Percentiles rank a stretch among this genome's conserved stretches.
Evolutionary conservation across 2,329 filamentous ascomycete genomes (phyloP).

Genomic region (Furcasterigmium sp.): DNA sequence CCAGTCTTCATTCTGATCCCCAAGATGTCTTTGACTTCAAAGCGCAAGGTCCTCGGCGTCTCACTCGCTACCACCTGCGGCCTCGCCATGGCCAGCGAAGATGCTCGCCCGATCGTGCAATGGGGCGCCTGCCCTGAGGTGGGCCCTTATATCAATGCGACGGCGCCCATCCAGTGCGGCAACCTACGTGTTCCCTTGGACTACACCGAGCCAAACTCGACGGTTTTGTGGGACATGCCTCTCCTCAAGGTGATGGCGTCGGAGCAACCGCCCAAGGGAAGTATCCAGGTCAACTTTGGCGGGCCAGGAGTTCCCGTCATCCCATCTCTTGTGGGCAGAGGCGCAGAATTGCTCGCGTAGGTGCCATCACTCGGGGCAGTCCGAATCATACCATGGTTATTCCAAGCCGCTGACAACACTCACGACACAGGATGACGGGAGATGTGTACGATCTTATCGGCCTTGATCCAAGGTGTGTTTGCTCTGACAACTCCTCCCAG

Average conservation of each 20-base stretch:
- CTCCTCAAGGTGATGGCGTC: constrained; percentile 24
- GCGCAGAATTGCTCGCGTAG: neutral
- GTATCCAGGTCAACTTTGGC: constrained; percentile 33
- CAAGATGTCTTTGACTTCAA: no score
- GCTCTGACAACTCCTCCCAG: neutral
- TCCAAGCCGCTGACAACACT: no score
- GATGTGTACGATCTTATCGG: constrained; percentile 14
- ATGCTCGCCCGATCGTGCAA: no score
- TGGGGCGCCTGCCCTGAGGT: no score
- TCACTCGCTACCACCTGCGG: no score
- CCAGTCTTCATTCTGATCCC: no score
- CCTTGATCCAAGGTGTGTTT: constrained; percentile 14
- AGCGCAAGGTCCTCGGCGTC: no score
- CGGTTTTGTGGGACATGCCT: constrained; percentile 18
- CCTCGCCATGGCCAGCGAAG: no score
- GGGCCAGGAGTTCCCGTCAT: constrained; percentile 21
- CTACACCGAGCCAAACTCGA: neutral
- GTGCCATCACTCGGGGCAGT: neutral
- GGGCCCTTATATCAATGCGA: no score
- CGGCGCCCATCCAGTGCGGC: neutral
- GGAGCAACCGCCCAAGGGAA: constrained; percentile 24
- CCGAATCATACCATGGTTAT: neutral
- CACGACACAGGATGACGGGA: constrained; percentile 10
- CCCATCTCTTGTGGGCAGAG: neutral
- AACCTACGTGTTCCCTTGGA: neutral